Evolutionary conservation across 345 rosid genomes (phyloP).

Genomic region (Psidium guajava): DNA sequence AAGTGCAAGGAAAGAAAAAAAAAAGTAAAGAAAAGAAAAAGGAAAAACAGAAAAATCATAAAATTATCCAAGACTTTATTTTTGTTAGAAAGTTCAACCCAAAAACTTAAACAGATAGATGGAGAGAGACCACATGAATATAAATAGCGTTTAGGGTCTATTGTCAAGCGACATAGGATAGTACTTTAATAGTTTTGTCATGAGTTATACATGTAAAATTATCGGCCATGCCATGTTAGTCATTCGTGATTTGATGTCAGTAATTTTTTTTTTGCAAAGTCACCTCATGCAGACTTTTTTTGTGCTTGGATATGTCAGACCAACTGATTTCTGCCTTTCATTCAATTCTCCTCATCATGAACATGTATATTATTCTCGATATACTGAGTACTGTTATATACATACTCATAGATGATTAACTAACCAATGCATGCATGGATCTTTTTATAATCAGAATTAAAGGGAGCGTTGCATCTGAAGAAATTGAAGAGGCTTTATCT

Average conservation of each 20-base stretch:
- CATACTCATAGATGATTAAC: neutral
- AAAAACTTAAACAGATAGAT: too few species aligned
- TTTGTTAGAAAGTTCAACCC: too few species aligned
- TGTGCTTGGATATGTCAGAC: neutral
- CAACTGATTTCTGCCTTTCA: neutral
- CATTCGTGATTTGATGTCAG: neutral
- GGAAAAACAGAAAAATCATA: neutral
- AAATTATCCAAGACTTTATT: neutral
- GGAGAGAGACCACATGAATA: too few species aligned
- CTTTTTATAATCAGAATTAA: neutral
- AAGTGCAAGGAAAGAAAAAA: neutral
- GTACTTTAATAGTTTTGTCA: neutral
- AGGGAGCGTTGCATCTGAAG: neutral
- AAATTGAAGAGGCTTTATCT: neutral
- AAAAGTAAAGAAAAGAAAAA: neutral
- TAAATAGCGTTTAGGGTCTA: too few species aligned
- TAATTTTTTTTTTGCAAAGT: neutral
- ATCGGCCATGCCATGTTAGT: rapidly evolving
- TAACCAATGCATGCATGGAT: neutral
- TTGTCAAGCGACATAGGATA: too few species aligned
- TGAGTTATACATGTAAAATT: rapidly evolving
- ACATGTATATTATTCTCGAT: neutral
- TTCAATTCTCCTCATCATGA: neutral
- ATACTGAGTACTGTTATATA: neutral
- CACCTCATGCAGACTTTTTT: neutral